A percentile compares a stretch with the other conserved stretches of the same genome.
Conservation (phyloP, 306 rosid genomes). For the Benincasa hispida region DNA sequence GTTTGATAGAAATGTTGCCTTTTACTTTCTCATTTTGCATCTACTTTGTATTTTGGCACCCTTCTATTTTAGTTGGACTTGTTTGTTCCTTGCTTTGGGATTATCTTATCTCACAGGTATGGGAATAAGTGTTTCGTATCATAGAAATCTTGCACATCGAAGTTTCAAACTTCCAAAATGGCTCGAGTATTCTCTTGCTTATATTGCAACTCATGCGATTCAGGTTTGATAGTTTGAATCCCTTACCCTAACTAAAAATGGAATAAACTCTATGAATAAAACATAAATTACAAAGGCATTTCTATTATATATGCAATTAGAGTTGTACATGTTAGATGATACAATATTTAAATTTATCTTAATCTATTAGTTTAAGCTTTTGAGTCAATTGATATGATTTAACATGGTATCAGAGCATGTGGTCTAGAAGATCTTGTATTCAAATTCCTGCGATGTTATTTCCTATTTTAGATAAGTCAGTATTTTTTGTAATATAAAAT, state of each 20-base stretch:
- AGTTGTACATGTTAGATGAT: too few species aligned
- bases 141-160: constrained; percentile 49
- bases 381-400: too few species aligned
- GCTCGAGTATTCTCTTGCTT: constrained; percentile 57
- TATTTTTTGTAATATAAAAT: too few species aligned
- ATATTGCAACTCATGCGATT: constrained; percentile 38
- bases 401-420: too few species aligned
- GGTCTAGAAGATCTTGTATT: too few species aligned
- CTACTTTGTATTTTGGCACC: not conserved
- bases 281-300: too few species aligned
- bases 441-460: too few species aligned
- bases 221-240: constrained; percentile 20
- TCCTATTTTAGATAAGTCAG: too few species aligned
- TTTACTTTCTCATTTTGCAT: not conserved
- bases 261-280: not conserved
- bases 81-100: not conserved
- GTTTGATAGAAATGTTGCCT: not conserved
- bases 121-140: constrained; percentile 21
- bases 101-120: not conserved
- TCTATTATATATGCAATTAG: too few species aligned
- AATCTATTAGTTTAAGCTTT: too few species aligned
- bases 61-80: not conserved
- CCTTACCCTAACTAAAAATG: too few species aligned
- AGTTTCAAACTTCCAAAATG: constrained; percentile 59
- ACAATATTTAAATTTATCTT: too few species aligned